Conservation (phyloP, 176 grass and related monocot genomes). For the Hordeum marinum region DNA sequence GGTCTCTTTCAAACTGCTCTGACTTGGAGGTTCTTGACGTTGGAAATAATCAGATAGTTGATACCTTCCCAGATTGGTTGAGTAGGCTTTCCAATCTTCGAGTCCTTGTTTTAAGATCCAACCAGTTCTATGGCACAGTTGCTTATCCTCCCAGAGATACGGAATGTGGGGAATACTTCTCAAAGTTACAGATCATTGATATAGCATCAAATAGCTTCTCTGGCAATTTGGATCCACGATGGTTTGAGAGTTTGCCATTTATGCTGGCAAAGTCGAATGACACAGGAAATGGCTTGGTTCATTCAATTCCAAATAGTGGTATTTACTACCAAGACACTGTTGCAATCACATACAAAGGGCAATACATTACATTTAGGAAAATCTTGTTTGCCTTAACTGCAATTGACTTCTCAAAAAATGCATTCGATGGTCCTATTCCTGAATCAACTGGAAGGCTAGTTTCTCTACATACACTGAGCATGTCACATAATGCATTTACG, state of each 20-base stretch:
- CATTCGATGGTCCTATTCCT: background rate
- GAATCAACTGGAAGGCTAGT: background rate
- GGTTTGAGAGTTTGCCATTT: background rate
- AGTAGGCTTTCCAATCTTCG: background rate
- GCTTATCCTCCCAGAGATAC: too few species aligned
- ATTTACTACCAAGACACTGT: background rate
- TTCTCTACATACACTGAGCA: background rate
- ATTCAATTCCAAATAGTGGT: too few species aligned
- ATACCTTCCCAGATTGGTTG: slow-evolving; percentile 15
- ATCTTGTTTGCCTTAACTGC: background rate
- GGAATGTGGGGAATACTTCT: background rate
- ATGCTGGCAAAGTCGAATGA: background rate
- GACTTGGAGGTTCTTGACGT: slow-evolving; percentile 21
- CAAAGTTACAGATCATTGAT: slow-evolving; percentile 30
- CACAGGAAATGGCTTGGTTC: background rate
- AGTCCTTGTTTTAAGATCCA: slow-evolving; percentile 35
- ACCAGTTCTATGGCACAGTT: slow-evolving; percentile 21
- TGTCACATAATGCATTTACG: background rate
- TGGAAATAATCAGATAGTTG: slow-evolving; percentile 15
- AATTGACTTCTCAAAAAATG: background rate
- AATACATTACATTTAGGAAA: background rate
- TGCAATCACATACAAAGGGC: background rate
- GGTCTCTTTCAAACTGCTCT: background rate
- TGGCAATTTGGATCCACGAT: background rate
- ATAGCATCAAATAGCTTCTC: slow-evolving; percentile 36